phyloP scores from a whole-genome alignment of 2,329 filamentous ascomycete genomes.

The Periconia sp. region DNA sequence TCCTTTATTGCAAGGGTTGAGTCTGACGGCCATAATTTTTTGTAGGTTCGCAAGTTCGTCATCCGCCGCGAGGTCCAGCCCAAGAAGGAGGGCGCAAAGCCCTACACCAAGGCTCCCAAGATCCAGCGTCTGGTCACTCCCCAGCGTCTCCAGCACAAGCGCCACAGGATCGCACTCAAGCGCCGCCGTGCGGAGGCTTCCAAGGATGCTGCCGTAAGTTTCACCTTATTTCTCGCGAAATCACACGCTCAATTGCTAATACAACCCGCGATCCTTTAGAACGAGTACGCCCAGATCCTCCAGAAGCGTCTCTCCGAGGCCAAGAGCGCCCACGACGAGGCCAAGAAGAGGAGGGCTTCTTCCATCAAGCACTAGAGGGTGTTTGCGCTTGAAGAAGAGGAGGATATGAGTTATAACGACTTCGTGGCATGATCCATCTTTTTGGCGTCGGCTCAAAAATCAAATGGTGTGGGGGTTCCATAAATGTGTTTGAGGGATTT shows the following conservation, averaged over 20 bases:
- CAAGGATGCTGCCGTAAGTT: constrained; percentile 95
- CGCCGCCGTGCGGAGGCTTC: constrained; percentile 93
- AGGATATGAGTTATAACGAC: constrained; percentile 31
- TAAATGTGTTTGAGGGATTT: constrained; percentile 26
- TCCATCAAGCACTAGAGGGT: constrained; percentile 56
- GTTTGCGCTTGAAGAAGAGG: not conserved
- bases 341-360: constrained; percentile 94
- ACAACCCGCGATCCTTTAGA: constrained; percentile 54
- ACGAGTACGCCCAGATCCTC: constrained; percentile 94
- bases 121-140: constrained; percentile 99
- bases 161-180: constrained; percentile 97
- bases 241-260: not conserved
- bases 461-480: constrained; percentile 24
- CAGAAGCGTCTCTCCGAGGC: constrained; percentile 97
- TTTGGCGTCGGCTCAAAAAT: constrained; percentile 42
- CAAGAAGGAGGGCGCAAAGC: constrained; percentile 95
- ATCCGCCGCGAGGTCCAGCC: constrained; percentile 97
- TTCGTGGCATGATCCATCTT: constrained; percentile 35
- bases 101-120: constrained; percentile 99
- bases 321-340: constrained; percentile 90
- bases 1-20: constrained; percentile 47
- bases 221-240: not conserved
- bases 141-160: constrained; percentile 99
- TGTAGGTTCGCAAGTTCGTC: constrained; percentile 97
- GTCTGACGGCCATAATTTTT: constrained; percentile 48